Conservation (phyloP, 2,329 filamentous ascomycete genomes). For the Keithomyces neogunnii region DNA sequence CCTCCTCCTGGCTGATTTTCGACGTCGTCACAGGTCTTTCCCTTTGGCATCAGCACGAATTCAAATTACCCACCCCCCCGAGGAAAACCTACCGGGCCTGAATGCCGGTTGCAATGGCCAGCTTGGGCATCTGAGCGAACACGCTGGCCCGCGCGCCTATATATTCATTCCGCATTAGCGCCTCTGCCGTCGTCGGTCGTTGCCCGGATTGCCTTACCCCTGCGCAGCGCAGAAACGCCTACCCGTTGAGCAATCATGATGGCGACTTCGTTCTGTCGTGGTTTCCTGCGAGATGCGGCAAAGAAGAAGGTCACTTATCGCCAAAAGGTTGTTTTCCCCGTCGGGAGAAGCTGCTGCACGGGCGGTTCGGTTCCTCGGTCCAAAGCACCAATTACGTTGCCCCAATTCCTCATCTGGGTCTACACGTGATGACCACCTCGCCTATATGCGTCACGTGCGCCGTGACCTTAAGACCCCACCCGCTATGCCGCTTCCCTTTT, state of each 20-base stretch:
- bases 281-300: not conserved
- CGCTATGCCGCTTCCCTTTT: not conserved
- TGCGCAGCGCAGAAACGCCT: slow-evolving; percentile 49
- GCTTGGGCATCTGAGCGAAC: slow-evolving; percentile 33
- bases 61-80: not conserved
- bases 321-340: no score
- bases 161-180: no score
- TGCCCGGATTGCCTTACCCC: slow-evolving; percentile 34
- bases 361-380: slow-evolving; percentile 35
- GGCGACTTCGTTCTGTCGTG: slow-evolving; percentile 7
- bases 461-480: not conserved
- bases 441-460: slow-evolving; percentile 16
- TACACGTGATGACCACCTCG: slow-evolving; percentile 17
- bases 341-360: not conserved
- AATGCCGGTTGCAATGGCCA: slow-evolving; percentile 33
- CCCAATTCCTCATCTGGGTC: slow-evolving; percentile 28
- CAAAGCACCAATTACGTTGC: slow-evolving; percentile 29
- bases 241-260: slow-evolving; percentile 50
- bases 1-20: slow-evolving; percentile 45
- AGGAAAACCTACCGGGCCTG: slow-evolving; percentile 35
- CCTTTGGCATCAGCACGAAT: not conserved
- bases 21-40: slow-evolving; percentile 46
- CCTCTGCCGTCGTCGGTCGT: no score
- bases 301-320: not conserved
- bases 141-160: slow-evolving; percentile 24